phyloP scores from a whole-genome alignment of 208 protist species.

The Leishmania mexicana region DNA sequence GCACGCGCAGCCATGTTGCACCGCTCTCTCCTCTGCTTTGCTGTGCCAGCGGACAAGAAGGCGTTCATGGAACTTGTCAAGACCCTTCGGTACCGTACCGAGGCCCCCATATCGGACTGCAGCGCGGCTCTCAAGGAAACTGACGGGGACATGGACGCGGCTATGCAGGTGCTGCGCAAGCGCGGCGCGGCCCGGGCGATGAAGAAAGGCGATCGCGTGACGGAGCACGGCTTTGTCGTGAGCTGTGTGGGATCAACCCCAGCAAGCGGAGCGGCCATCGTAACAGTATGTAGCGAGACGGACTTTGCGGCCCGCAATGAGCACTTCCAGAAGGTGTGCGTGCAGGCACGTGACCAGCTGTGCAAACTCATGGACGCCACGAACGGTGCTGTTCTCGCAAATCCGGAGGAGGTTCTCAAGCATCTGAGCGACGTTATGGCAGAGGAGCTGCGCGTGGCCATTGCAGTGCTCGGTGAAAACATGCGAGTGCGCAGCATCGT shows the following conservation, averaged over 20 bases:
- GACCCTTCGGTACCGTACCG: conserved; percentile 87
- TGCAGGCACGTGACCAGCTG: conserved; percentile 38
- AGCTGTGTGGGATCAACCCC: conserved; percentile 59
- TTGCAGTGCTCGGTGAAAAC: conserved; percentile 88
- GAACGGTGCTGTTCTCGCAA: conserved; percentile 47
- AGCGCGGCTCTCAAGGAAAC: conserved; percentile 81
- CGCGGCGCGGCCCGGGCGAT: conserved; percentile 80
- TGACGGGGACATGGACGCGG: conserved; percentile 70
- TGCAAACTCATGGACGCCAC: conserved; percentile 46
- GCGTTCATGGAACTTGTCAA: conserved; percentile 88
- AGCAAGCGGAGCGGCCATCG: conserved; percentile 55
- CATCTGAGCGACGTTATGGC: conserved; percentile 43
- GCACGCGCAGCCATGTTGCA: conserved; percentile 43
- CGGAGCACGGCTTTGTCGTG: conserved; percentile 84
- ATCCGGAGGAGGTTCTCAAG: conserved; percentile 51
- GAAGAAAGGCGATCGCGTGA: conserved; percentile 82
- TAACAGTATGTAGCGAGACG: conserved; percentile 89
- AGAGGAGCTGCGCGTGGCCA: conserved; percentile 49
- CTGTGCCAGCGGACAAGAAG: conserved; percentile 56
- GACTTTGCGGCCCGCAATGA: conserved; percentile 90
- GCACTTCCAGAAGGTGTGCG: conserved; percentile 70
- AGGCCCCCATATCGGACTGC: conserved; percentile 91
- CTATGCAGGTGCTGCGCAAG: conserved; percentile 77
- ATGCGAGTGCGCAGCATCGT: conserved; percentile 62
- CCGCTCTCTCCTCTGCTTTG: conserved; percentile 29